Base-by-base conservation (phyloP, 129 eudicot genomes). In the Flaveria bidentis region DNA sequence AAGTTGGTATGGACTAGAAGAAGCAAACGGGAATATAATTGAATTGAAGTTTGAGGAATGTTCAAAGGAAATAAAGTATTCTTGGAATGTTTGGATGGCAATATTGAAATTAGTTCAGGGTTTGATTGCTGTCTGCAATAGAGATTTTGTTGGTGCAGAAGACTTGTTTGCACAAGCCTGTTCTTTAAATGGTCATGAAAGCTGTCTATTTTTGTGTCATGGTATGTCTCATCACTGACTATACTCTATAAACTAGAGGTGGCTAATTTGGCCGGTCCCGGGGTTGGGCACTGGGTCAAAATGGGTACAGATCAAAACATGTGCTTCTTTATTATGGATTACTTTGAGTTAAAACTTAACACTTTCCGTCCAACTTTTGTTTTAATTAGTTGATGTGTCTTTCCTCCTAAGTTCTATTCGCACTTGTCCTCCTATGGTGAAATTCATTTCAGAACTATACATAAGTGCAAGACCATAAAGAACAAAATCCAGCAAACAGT, bases 11-110 rank as follows among this genome's bases (percentile, higher is more conserved):
- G 80, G 79, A 55, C 79, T 87, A 44, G 87, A 82, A 64, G 64
- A 82, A 64, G 64, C 52, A 73, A 87, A 81, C 57, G 78, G 75
- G 6, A 76, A 39, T 74, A 26, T 61, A 25, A 75, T 88, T 45
- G 80, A 87, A 22, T 71, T 79, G 65, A 46, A 76, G 69, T 90
- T 88, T 72, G 90, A 91, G 69, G 89, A 90, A 72, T 88, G 98
- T 86, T 86, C 83, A 10, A 85, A 85, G 71, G 91, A 85, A 30
- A 76, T 80, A 39, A 80, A 85, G 75, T 63, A 71, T 72, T 82
- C 98, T 26, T 77, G 86, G 89, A 86, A 87, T 53, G 81, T 84
- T 67, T 93, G 97, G 98, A 81, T 80, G 87, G 92, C 91, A 2
- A 61, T 85, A 61, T 82, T 70, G 74, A 78, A 84, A 81, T 67